These are phyloP conservation scores for Paraglomus occultum DNA, from an alignment of 192 early-diverging fungal species.

Conservation along the genomic window DNA sequence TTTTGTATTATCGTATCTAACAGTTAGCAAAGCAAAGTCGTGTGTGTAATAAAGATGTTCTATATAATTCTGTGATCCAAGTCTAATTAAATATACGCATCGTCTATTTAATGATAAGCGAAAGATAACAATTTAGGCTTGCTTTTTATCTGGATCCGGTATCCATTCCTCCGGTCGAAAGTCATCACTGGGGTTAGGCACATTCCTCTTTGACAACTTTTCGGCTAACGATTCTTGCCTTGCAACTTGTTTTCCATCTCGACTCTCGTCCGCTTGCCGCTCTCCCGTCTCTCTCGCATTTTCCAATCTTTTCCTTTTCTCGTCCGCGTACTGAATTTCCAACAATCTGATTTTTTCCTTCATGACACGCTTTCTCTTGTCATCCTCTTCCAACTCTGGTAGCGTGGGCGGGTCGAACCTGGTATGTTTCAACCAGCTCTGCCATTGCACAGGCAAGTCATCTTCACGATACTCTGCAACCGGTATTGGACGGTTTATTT, in stretches of 20 bases:
- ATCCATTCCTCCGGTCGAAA: conserved; percentile 20
- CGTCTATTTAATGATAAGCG: too few species aligned
- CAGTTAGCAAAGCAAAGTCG: too few species aligned
- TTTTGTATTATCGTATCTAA: too few species aligned
- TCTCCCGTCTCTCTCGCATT: neutral
- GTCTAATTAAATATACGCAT: too few species aligned
- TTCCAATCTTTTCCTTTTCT: neutral
- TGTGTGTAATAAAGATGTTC: too few species aligned
- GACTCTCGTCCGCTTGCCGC: neutral
- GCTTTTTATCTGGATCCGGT: neutral
- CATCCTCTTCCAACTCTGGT: conserved; percentile 21
- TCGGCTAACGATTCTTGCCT: neutral
- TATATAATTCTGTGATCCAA: too few species aligned
- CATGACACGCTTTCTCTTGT: neutral
- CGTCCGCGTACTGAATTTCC: neutral
- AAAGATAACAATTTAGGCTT: neutral
- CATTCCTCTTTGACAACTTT: neutral
- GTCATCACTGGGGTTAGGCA: neutral
- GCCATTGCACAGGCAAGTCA: conserved; percentile 27
- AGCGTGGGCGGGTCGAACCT: conserved; percentile 23
- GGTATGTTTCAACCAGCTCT: conserved; percentile 30
- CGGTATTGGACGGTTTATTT: neutral
- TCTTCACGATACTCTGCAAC: conserved; percentile 15
- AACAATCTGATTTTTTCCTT: neutral
- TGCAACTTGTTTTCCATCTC: neutral